Base-by-base conservation (phyloP, 306 rosid genomes). In the Vigna reflexopilosa region DNA sequence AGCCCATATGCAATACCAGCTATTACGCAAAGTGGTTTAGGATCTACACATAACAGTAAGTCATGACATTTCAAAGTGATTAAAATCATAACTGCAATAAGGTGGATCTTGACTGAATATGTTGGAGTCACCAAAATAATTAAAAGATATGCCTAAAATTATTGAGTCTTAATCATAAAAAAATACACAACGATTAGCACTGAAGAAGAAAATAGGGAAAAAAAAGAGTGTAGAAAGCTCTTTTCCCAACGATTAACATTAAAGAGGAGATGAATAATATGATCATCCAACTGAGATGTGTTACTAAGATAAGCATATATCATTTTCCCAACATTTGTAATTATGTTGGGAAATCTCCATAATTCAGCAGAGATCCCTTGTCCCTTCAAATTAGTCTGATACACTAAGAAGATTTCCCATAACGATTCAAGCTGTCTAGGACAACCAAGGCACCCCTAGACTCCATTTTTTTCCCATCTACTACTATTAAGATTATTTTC, bases 181-280 rank as follows among this genome's bases (percentile, higher is more conserved):
- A 3, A 44, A 9, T 10, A 44, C 49, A 10, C 14, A 44, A 1
- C 24, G 24, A 10, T 44, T 1, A 44, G 11, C 49, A 44, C 16
- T 20, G 0, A 38, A 47, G 40, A 26, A 38, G 9, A 24, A 65
- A 55, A 40, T 5, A n/a, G n/a, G 24, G 20, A 0, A 24, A 51
- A 51, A 38, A 54, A 38, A 19, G 19, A 38, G 83, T 6, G 2
- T 17, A 61, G n/a, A 71, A 84, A 95, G 97, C 98, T 92, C 80
- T 89, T 95, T 83, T 95, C 98, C 98, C 98, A 95, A 45, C 98
- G 92, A 75, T 95, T 95, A 47, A 98, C 98, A 66, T 97, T 95
- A 65, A 95, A 95, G 77, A 95, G 98, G 51, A 92, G 97, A 84
- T 95, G 98, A 71, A 95, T 82, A 2, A 96, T 80, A 67, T 28